A percentile compares a stretch with the other conserved stretches of the same genome.
phyloP scores from a whole-genome alignment of 345 rosid species.

The Linum trigynum region DNA sequence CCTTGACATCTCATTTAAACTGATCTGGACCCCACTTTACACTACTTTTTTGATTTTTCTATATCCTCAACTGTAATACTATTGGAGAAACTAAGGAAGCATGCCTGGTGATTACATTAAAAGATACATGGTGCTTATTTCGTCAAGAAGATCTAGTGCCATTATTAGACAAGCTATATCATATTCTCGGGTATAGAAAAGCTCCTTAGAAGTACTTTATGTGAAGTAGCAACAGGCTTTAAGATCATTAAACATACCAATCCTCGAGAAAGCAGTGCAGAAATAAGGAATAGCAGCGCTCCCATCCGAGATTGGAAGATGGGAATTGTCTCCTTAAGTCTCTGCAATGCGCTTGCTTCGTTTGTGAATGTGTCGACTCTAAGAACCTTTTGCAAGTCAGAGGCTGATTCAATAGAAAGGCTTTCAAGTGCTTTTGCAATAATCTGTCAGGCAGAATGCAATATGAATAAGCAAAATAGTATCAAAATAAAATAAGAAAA shows the following conservation, averaged over 20 bases:
- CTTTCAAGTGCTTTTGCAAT: conserved; percentile 49
- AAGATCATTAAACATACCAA: conserved; percentile 54
- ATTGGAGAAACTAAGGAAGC: background rate
- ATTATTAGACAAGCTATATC: no score
- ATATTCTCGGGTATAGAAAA: background rate
- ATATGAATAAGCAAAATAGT: conserved; percentile 6
- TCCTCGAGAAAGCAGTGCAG: conserved; percentile 92
- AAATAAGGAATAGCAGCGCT: conserved; percentile 82
- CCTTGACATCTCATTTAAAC: no score
- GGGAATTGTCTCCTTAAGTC: conserved; percentile 53
- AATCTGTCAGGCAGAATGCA: conserved; percentile 28
- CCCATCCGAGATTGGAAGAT: conserved; percentile 92
- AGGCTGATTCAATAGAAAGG: conserved; percentile 66
- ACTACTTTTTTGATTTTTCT: background rate
- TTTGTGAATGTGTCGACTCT: conserved; percentile 52
- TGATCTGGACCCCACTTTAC: no score
- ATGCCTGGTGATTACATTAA: background rate
- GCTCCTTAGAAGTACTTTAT: background rate
- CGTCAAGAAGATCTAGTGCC: background rate
- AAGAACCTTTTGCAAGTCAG: conserved; percentile 64
- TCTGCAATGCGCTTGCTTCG: conserved; percentile 40
- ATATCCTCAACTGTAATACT: background rate
- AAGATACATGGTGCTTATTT: background rate
- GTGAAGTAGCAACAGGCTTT: background rate
- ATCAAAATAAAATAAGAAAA: background rate